A percentile compares a stretch with the other conserved stretches of the same genome.
Conservation (phyloP, 176 grass and related monocot species). For the Aegilops tauschii region DNA sequence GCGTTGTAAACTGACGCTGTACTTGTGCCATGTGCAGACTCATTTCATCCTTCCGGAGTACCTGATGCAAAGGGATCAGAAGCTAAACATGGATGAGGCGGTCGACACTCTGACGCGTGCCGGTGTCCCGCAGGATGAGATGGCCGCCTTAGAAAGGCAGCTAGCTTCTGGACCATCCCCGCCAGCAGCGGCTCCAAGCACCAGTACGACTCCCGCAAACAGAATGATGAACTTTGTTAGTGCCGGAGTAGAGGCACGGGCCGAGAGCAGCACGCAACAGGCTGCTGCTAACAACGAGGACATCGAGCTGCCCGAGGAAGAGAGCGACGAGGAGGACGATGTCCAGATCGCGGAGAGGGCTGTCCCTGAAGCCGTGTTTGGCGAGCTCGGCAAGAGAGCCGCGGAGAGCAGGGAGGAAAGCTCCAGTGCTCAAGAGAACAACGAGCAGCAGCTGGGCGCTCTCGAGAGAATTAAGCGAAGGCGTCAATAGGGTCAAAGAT, state of each 20-base stretch:
- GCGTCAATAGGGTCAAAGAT: conserved; percentile 46
- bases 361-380: conserved; percentile 81
- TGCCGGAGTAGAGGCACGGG: conserved; percentile 62
- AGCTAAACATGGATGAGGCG: conserved; percentile 77
- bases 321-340: conserved; percentile 71
- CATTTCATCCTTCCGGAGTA: conserved; percentile 93
- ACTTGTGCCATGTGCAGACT: conserved; percentile 51
- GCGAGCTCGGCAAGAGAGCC: conserved; percentile 71
- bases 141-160: conserved; percentile 88
- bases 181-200: conserved; percentile 34
- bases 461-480: conserved; percentile 93
- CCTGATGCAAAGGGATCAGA: conserved; percentile 89
- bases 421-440: conserved; percentile 49
- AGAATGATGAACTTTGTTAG: conserved; percentile 81
- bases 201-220: conserved; percentile 7
- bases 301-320: conserved; percentile 90
- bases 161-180: conserved; percentile 42
- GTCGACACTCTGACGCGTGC: conserved; percentile 83
- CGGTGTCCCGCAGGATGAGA: conserved; percentile 75
- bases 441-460: conserved; percentile 58
- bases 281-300: conserved; percentile 68
- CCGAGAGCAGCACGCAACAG: conserved; percentile 41
- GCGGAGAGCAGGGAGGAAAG: conserved; percentile 53
- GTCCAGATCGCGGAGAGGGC: conserved; percentile 66
- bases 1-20: neutral